These are phyloP conservation scores for Saxispiralis lemnorum DNA, from an alignment of 495 filamentous ascomycete genomes.

Conservation along the genomic window DNA sequence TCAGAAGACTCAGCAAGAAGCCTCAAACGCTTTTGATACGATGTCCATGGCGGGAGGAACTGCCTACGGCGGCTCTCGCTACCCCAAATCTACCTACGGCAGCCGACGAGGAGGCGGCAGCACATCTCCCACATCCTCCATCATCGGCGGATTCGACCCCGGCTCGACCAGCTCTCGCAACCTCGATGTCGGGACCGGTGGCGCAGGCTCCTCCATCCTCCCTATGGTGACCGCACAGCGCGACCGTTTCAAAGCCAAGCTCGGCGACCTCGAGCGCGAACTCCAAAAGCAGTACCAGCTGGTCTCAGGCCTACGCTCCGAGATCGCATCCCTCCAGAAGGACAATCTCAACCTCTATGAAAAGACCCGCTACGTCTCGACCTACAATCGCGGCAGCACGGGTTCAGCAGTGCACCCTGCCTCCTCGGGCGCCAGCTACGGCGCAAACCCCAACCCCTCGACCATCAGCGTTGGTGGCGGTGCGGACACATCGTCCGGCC, in stretches of 20 bases:
- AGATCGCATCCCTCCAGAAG: constrained; percentile 80
- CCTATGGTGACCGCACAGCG: constrained; percentile 97
- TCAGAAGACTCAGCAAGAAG: constrained; percentile 66
- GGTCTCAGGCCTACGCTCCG: constrained; percentile 73
- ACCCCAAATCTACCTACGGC: constrained; percentile 55
- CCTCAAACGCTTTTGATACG: constrained; percentile 61
- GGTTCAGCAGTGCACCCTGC: constrained; percentile 3
- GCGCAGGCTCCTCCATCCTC: constrained; percentile 72
- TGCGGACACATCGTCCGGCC: constrained; percentile 40
- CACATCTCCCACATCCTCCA: constrained; percentile 88
- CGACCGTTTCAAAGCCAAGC: constrained; percentile 95
- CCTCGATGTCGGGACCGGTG: constrained; percentile 49
- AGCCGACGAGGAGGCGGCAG: constrained; percentile 37
- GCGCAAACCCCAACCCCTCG: constrained; percentile 55
- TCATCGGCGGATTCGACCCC: constrained; percentile 87
- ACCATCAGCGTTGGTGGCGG: constrained; percentile 37
- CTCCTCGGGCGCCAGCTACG: constrained; percentile 54
- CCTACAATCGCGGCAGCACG: constrained; percentile 48
- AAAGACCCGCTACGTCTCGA: constrained; percentile 89
- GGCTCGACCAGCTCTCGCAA: constrained; percentile 23
- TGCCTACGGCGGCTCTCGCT: constrained; percentile 38
- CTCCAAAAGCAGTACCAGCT: constrained; percentile 64
- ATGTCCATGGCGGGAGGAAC: constrained; percentile 91
- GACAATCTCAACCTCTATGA: constrained; percentile 96
- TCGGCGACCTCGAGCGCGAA: constrained; percentile 77